Percentiles rank a stretch among this genome's conserved stretches.
Evolutionary conservation across 1,284 basidiomycete genomes (phyloP).

Genomic region (Grifola frondosa): DNA sequence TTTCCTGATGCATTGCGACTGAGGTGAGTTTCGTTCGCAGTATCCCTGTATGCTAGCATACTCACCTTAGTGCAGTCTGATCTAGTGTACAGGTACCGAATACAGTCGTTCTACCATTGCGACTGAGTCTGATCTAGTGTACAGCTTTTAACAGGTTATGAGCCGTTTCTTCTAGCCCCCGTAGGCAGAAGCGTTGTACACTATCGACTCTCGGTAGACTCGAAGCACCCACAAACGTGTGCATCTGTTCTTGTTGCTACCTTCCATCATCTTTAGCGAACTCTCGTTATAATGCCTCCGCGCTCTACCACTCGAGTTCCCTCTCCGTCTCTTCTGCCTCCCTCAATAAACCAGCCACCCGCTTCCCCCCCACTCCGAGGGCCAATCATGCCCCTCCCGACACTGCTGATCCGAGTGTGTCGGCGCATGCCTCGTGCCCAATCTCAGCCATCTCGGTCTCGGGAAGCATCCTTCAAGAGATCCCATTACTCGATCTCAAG

Average conservation of each 20-base stretch:
- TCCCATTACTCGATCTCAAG: constrained; percentile 4
- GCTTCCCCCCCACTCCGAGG: too few relatives aligned
- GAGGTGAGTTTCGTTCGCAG: too few relatives aligned
- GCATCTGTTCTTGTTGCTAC: too few relatives aligned
- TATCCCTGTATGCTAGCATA: too few relatives aligned
- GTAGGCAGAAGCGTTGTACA: background rate
- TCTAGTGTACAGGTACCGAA: too few relatives aligned
- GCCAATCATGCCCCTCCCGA: too few relatives aligned
- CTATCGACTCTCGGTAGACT: background rate
- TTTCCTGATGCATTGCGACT: too few relatives aligned
- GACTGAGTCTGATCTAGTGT: too few relatives aligned
- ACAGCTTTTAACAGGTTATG: constrained; percentile 11
- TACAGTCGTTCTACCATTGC: too few relatives aligned
- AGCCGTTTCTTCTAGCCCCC: constrained; percentile 2
- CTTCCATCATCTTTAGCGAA: background rate
- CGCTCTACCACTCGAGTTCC: background rate
- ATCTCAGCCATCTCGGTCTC: constrained; percentile 5
- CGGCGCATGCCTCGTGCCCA: background rate
- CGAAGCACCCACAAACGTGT: background rate
- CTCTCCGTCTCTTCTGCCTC: background rate
- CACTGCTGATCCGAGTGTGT: too few relatives aligned
- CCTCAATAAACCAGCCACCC: too few relatives aligned
- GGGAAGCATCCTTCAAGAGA: background rate
- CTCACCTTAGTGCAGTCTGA: too few relatives aligned
- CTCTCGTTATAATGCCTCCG: background rate